Percentiles rank a stretch among this genome's conserved stretches.
Evolutionary conservation across 306 rosid species (phyloP).

Genomic region (Quercus glauca): DNA sequence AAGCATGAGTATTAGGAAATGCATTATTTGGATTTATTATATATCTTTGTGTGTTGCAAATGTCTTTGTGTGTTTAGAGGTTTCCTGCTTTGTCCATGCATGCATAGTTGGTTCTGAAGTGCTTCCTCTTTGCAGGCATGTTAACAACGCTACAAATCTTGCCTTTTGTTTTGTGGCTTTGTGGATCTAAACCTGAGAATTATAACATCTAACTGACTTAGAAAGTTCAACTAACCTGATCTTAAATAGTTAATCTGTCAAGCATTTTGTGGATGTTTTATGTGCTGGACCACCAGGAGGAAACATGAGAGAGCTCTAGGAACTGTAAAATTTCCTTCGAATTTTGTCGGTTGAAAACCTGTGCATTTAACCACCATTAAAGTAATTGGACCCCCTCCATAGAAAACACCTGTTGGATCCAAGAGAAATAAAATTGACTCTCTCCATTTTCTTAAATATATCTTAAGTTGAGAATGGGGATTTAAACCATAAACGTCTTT

Average conservation of each 20-base stretch:
- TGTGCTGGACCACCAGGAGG: constrained; percentile 20
- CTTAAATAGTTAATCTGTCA: constrained; percentile 19
- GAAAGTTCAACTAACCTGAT: constrained; percentile 17
- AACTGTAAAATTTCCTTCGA: background rate
- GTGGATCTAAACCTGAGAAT: constrained; percentile 21
- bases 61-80: constrained; percentile 9
- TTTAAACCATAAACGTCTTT: too few relatives aligned
- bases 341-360: constrained; percentile 29
- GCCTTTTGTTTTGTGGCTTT: constrained; percentile 25
- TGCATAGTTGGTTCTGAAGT: constrained; percentile 15
- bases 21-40: constrained; percentile 24
- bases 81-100: constrained; percentile 24
- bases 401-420: too few relatives aligned
- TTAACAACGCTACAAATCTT: constrained; percentile 18
- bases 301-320: constrained; percentile 2
- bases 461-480: too few relatives aligned
- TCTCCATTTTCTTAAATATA: too few relatives aligned
- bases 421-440: too few relatives aligned
- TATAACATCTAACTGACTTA: constrained; percentile 10
- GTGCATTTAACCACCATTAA: constrained; percentile 1
- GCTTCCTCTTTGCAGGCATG: constrained; percentile 36
- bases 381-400: background rate
- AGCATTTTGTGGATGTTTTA: constrained; percentile 20
- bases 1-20: constrained; percentile 6
- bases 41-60: constrained; percentile 7